Percentiles rank a stretch among this genome's conserved stretches.
phyloP scores from a whole-genome alignment of 2,329 filamentous ascomycete species.

The Trichophyton verrucosum region DNA sequence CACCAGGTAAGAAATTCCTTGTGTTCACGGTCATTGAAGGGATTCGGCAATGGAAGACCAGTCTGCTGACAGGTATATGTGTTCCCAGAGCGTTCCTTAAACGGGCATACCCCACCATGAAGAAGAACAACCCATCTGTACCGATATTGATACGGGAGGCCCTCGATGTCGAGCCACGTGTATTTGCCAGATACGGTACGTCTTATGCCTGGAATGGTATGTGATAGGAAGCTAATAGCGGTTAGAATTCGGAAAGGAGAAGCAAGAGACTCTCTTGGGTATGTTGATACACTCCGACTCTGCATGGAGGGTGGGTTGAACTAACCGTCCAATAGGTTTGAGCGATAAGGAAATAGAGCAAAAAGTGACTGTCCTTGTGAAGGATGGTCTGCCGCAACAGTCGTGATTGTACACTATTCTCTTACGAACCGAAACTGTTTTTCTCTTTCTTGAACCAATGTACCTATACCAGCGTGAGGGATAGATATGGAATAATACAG shows the following conservation, averaged over 20 bases:
- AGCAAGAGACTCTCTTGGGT: conserved; percentile 51
- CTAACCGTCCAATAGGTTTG: conserved; percentile 38
- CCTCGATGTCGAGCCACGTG: conserved; percentile 64
- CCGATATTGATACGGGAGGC: conserved; percentile 95
- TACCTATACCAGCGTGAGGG: conserved; percentile 4
- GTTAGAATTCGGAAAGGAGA: conserved; percentile 55
- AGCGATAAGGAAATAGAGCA: conserved; percentile 60
- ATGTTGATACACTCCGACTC: conserved; percentile 15
- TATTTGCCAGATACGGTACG: conserved; percentile 85
- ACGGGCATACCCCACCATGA: conserved; percentile 93
- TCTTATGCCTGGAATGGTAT: no score
- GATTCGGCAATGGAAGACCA: background rate
- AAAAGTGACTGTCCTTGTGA: conserved; percentile 52
- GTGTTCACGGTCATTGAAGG: no score
- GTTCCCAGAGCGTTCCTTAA: conserved; percentile 63
- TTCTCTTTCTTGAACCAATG: conserved; percentile 9
- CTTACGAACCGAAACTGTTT: conserved; percentile 4
- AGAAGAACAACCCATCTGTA: conserved; percentile 91
- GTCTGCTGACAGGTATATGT: background rate
- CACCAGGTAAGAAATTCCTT: conserved; percentile 54
- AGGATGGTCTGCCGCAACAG: conserved; percentile 19
- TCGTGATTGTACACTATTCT: background rate
- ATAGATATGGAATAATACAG: background rate
- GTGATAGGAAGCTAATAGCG: background rate
- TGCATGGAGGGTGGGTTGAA: background rate